These are phyloP conservation scores for Fusarium phyllophilum DNA, from an alignment of 2,329 filamentous ascomycete species.

Conservation along the genomic window DNA sequence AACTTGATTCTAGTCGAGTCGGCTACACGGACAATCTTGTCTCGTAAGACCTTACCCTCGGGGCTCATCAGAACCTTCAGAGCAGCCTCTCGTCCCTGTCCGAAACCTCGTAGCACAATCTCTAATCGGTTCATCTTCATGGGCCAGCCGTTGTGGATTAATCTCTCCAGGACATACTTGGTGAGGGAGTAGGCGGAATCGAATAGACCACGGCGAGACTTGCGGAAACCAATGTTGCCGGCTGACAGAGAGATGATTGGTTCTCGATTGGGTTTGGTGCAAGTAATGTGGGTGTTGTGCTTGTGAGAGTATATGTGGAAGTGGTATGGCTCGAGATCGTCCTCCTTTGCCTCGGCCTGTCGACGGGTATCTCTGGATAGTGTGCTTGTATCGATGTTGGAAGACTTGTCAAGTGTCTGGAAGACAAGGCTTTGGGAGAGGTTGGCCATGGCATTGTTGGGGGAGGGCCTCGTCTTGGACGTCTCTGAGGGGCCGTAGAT, in stretches of 20 bases:
- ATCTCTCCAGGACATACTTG: conserved; percentile 82
- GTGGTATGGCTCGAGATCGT: conserved; percentile 74
- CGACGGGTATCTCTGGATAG: conserved; percentile 40
- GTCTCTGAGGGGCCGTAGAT: conserved; percentile 46
- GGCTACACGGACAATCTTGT: conserved; percentile 80
- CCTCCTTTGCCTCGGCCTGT: conserved; percentile 46
- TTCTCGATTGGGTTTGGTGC: conserved; percentile 83
- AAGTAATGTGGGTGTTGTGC: conserved; percentile 95
- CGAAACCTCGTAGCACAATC: conserved; percentile 86
- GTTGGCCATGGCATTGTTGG: conserved; percentile 47
- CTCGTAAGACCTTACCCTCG: conserved; percentile 80
- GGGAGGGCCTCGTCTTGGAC: conserved; percentile 19
- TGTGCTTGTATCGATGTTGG: conserved; percentile 47
- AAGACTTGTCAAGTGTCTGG: conserved; percentile 49
- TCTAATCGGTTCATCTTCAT: conserved; percentile 81
- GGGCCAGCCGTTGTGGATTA: conserved; percentile 83
- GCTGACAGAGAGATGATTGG: conserved; percentile 82
- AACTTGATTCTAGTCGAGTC: conserved; percentile 95
- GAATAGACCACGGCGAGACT: conserved; percentile 81
- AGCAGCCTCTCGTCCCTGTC: conserved; percentile 85
- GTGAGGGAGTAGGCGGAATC: conserved; percentile 93
- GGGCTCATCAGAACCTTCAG: conserved; percentile 88
- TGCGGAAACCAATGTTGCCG: conserved; percentile 92
- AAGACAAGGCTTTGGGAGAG: conserved; percentile 54
- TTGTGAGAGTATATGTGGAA: conserved; percentile 88